Conservation (phyloP, 495 filamentous ascomycete genomes). For the Penicillium steckii region DNA sequence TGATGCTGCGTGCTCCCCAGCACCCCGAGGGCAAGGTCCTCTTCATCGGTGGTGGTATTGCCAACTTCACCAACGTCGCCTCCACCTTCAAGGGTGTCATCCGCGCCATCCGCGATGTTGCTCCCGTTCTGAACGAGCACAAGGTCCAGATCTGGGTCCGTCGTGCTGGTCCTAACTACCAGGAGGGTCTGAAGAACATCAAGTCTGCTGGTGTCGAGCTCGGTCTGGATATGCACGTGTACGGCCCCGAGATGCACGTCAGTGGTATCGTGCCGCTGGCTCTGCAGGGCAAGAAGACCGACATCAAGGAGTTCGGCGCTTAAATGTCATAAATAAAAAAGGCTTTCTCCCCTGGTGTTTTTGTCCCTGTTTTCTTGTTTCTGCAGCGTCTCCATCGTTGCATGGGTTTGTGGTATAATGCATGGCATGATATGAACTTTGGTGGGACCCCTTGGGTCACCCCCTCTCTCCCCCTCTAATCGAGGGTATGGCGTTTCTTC, state of each 20-base stretch:
- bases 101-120: conserved; percentile 89
- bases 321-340: conserved; percentile 27
- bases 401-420: conserved; percentile 44
- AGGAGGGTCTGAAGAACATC: conserved; percentile 99
- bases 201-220: conserved; percentile 93
- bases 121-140: conserved; percentile 86
- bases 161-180: conserved; percentile 98
- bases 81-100: conserved; percentile 99
- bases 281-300: conserved; percentile 57
- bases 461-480: conserved; percentile 5
- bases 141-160: conserved; percentile 99
- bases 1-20: conserved; percentile 91
- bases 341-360: conserved; percentile 16
- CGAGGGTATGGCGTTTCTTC: conserved; percentile 35
- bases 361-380: conserved; percentile 22
- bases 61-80: conserved; percentile 98
- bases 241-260: conserved; percentile 94
- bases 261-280: conserved; percentile 68
- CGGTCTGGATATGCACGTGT: conserved; percentile 91
- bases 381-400: conserved; percentile 36
- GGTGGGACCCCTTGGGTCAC: conserved; percentile 14
- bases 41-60: conserved; percentile 99
- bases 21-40: conserved; percentile 92
- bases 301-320: conserved; percentile 50
- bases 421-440: conserved; percentile 49